Percentiles rank a stretch among this genome's conserved stretches.
Conservation (phyloP, 1,284 basidiomycete species). For the Leccinum pachyderme region DNA sequence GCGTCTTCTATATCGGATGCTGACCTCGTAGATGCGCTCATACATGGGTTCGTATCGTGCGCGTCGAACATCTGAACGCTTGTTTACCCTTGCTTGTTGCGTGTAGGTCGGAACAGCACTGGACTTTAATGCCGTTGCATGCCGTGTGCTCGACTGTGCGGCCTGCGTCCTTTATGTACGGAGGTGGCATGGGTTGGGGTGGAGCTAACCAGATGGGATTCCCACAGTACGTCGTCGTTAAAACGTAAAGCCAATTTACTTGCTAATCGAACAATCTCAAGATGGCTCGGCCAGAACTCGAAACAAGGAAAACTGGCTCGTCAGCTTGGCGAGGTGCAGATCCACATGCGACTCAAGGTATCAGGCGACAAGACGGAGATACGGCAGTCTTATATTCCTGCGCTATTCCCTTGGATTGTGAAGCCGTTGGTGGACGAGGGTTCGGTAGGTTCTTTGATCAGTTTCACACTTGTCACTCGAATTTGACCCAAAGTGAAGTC, state of each 20-base stretch:
- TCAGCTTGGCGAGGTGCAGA: slow-evolving; percentile 87
- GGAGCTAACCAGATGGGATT: slow-evolving; percentile 70
- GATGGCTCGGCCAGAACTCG: slow-evolving; percentile 97
- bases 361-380: slow-evolving; percentile 90
- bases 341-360: slow-evolving; percentile 91
- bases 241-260: not conserved
- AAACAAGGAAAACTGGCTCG: slow-evolving; percentile 83
- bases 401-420: slow-evolving; percentile 78
- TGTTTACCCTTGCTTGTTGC: not conserved
- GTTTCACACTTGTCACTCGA: not conserved
- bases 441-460: slow-evolving; percentile 43
- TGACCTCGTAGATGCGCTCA: slow-evolving; percentile 91
- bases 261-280: slow-evolving; percentile 30
- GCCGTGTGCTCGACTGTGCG: slow-evolving; percentile 87
- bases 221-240: slow-evolving; percentile 63
- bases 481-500: slow-evolving; percentile 37
- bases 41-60: slow-evolving; percentile 74
- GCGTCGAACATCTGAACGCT: not conserved
- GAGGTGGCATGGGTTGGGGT: slow-evolving; percentile 65
- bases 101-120: slow-evolving; percentile 87
- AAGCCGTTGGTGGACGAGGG: slow-evolving; percentile 75
- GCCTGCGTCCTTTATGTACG: slow-evolving; percentile 82
- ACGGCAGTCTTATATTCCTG: slow-evolving; percentile 87
- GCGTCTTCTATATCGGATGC: slow-evolving; percentile 92
- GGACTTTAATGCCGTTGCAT: slow-evolving; percentile 93